phyloP scores from a whole-genome alignment of 2,329 filamentous ascomycete species.

The Aspergillus sp. region DNA sequence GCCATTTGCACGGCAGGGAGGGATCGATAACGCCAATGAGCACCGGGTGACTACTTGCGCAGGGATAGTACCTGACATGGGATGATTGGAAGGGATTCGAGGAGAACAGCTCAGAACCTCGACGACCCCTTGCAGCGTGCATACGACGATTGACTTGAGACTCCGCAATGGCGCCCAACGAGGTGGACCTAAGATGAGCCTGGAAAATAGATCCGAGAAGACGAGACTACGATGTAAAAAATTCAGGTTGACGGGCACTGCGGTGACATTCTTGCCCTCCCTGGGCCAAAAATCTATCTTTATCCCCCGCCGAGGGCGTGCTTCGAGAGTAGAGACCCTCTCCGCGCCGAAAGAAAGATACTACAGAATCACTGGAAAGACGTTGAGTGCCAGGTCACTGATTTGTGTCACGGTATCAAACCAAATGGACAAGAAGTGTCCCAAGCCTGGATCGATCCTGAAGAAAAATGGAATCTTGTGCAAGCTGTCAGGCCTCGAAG shows the following conservation, averaged over 20 bases:
- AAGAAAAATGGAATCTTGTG: not conserved
- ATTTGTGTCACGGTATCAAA: not conserved
- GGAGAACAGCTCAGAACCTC: not conserved
- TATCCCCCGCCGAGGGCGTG: no score
- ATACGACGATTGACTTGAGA: not conserved
- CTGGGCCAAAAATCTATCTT: no score
- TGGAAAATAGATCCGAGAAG: not conserved
- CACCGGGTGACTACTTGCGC: not conserved
- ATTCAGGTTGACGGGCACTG: no score
- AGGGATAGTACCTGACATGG: not conserved
- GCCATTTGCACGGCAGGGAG: conserved; percentile 7
- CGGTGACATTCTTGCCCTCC: no score
- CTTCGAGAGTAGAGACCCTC: no score
- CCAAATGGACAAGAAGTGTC: not conserved
- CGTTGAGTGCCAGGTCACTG: conserved; percentile 3
- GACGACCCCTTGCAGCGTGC: conserved; percentile 11
- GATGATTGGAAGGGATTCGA: not conserved
- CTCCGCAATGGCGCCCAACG: no score
- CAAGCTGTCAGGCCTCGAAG: not conserved
- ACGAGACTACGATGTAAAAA: not conserved
- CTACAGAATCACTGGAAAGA: not conserved
- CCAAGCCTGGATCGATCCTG: not conserved
- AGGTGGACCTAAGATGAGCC: no score
- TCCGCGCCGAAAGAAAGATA: no score
- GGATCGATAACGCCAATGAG: not conserved